Conservation (phyloP, 345 rosid species). For the Arabidopsis suecica region DNA sequence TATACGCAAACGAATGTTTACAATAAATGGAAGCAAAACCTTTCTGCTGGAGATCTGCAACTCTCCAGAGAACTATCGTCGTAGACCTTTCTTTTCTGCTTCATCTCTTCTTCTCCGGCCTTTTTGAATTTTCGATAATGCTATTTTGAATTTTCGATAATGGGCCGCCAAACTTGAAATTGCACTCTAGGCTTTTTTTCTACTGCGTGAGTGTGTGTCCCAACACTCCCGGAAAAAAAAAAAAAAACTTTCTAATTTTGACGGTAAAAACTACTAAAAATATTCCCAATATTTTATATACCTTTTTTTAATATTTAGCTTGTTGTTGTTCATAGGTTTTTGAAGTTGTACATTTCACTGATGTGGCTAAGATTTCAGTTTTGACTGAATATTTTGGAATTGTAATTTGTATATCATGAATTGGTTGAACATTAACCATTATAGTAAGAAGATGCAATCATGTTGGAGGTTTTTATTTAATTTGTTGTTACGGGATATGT, state of each 20-base stretch:
- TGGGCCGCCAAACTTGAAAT: conserved; percentile 26
- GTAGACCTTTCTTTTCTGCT: background rate
- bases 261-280: background rate
- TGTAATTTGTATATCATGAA: conserved; percentile 3
- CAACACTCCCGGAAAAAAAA: background rate
- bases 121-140: background rate
- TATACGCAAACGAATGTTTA: no score
- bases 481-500: background rate
- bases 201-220: background rate
- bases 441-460: conserved; percentile 8
- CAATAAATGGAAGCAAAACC: background rate
- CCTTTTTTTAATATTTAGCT: background rate
- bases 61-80: background rate
- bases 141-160: background rate
- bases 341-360: background rate
- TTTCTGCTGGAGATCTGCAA: background rate
- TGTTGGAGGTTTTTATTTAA: background rate
- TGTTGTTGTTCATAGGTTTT: background rate
- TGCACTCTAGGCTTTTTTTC: background rate
- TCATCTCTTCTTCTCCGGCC: conserved; percentile 21
- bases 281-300: no score
- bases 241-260: background rate
- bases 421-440: background rate
- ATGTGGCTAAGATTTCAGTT: background rate
- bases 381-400: background rate